Evolutionary conservation across 495 filamentous ascomycete species (phyloP), one percentile per base, ranked within the genome.

Genomic region (Penicillium robsamsonii): DNA sequence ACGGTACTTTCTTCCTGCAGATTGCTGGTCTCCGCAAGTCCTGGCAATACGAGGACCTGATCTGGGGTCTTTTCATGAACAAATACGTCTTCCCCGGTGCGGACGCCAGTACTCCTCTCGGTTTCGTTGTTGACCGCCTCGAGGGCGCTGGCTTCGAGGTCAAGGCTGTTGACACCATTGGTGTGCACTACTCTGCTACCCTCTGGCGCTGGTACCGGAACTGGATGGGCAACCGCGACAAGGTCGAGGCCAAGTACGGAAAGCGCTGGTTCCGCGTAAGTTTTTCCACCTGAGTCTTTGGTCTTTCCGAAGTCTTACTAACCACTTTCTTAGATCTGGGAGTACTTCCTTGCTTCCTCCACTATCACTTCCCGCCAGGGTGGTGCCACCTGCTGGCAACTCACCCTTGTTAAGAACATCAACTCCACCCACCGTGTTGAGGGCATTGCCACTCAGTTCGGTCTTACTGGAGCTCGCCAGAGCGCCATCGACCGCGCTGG

Each of bases 201-300:
- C 77, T 98, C 43, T 98, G 94, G 94, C 85, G 90, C 67, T 98
- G 94, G 94, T 98, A 98, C 79, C 81, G 94, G 62, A 98, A 98
- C 81, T 98, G 94, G 94, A 81, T 97, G 71, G 94, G 81, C 70
- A 98, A 97, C 82, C 81, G 83, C 56, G 92, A 96, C 58, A 97
- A 96, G 80, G 88, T 97, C 31, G 82, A 87, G 70, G 91, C 89
- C 56, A 97, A 97, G 81, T 98, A 97, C 70, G 94, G 94, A 60
- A 87, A 88, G 60, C 79, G 89, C 62, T 98, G 94, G 94, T 98
- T 91, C 82, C 86, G 92, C 73, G 91, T 96, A 82, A 80, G 89
- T 82, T 62, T 46, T 20, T 47, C 41, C 4, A 17, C 47, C 30
- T n/a, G 20, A 12, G 1, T 17, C 15, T 5, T 31, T 20, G 48